phyloP scores from a whole-genome alignment of 306 rosid species.

The cucumber (Cucumis sativus) region DNA sequence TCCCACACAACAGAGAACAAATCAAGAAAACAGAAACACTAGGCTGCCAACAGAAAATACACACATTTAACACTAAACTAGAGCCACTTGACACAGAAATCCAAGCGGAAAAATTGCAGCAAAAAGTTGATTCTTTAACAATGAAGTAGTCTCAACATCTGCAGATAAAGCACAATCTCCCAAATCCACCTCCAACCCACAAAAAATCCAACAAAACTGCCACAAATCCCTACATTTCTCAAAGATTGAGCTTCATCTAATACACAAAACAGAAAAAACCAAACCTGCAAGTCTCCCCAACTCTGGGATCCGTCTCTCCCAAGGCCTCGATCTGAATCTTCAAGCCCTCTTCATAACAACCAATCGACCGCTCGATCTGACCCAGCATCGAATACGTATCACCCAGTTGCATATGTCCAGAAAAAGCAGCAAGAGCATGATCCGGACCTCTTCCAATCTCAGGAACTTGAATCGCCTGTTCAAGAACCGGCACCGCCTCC shows the following conservation, averaged over 20 bases:
- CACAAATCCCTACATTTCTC: not conserved
- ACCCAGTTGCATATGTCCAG: slow-evolving; percentile 91
- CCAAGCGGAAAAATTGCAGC: not conserved
- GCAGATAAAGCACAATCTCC: not conserved
- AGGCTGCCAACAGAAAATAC: not conserved
- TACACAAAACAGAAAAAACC: not conserved
- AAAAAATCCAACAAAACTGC: not conserved
- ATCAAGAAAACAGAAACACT: not conserved
- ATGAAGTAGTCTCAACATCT: not conserved
- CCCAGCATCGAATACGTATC: slow-evolving; percentile 97
- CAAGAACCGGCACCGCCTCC: slow-evolving; percentile 88
- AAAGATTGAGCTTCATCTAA: not conserved
- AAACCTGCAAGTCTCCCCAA: slow-evolving; percentile 92
- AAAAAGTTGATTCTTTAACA: not conserved
- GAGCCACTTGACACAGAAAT: not conserved
- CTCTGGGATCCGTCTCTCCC: slow-evolving; percentile 90
- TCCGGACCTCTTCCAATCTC: slow-evolving; percentile 49
- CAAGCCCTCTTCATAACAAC: slow-evolving; percentile 74
- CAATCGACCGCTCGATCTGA: slow-evolving; percentile 66
- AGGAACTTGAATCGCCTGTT: slow-evolving; percentile 78
- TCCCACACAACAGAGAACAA: not conserved
- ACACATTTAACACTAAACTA: not conserved
- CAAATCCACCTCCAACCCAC: not conserved
- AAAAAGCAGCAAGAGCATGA: slow-evolving; percentile 93
- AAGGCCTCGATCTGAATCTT: slow-evolving; percentile 90